Base-by-base conservation (phyloP, 1,284 basidiomycete species). In the Ustilago xerochloae region DNA sequence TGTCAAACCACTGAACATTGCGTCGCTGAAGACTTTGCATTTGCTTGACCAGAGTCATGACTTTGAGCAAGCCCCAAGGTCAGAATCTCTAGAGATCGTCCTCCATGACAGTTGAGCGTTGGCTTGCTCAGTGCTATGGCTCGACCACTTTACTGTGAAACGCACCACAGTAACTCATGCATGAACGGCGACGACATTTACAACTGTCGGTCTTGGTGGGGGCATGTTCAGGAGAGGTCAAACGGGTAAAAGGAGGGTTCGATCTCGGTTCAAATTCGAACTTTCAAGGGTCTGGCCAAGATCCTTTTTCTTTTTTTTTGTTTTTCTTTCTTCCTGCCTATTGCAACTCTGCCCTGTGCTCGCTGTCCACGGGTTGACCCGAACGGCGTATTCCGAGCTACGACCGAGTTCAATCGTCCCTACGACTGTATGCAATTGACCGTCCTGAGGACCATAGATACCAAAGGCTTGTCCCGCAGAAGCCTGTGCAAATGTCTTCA, bases 361-460 rank as follows among this genome's bases (percentile, higher is more conserved):
- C n/a, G n/a, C 41, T 20, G 20, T 43, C 13, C 16, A 24, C 59
- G 64, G 64, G 53, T 30, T 59, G 57, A 57, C 36, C 33, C 59
- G 64, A 59, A 45, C 50, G 59, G 45, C 50, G 22, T 41, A 45
- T 60, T 41, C 63, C 52, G 63, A 65, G 46, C 39, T 12, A 16
- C 29, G 51, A 55, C 50, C 51, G 63, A 59, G 18, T 20, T 18
- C n/a, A 20, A 9, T 16, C 46, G n/a, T 10, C 20, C 38, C 20
- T 13, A 4, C 12, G 6, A n/a, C 35, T 36, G 13, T 39, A n/a
- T n/a, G n/a, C 38, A 18, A 39, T 39, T 39, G 38, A 20, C 38
- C 38, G 38, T 20, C 20, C n/a, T 39, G n/a, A n/a, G n/a, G n/a
- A n/a, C 35, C 35, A 36, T 7, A 36, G 4, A 16, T 15, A 36